These are phyloP conservation scores for Penicillium lagena DNA, from an alignment of 495 filamentous ascomycete species.

Conservation along the genomic window DNA sequence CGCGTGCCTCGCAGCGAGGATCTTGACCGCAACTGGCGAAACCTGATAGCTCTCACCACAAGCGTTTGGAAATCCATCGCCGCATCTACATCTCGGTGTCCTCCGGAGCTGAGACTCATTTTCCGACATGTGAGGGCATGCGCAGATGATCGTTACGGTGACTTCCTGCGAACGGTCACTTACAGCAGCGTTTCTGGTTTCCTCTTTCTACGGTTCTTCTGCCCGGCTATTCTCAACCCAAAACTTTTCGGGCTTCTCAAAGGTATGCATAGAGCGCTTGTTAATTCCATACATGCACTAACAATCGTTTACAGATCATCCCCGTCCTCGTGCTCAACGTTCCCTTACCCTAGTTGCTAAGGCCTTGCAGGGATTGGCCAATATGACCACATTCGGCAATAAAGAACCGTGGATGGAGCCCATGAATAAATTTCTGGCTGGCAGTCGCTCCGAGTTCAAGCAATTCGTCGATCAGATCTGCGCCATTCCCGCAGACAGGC, in stretches of 20 bases:
- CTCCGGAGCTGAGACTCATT: constrained; percentile 77
- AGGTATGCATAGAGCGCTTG: constrained; percentile 36
- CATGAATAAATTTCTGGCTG: constrained; percentile 68
- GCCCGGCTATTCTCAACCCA: constrained; percentile 90
- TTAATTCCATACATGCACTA: constrained; percentile 7
- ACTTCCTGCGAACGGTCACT: constrained; percentile 82
- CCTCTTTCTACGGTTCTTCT: constrained; percentile 92
- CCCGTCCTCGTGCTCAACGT: constrained; percentile 77
- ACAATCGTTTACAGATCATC: constrained; percentile 56
- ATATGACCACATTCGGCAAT: constrained; percentile 86
- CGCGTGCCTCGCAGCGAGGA: constrained; percentile 66
- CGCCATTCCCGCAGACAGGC: constrained; percentile 65
- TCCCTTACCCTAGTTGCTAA: constrained; percentile 93
- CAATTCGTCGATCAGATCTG: constrained; percentile 83
- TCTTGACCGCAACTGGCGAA: constrained; percentile 76
- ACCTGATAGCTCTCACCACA: constrained; percentile 68
- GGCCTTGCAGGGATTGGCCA: constrained; percentile 89
- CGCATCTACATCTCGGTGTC: constrained; percentile 64
- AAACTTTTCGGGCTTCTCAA: constrained; percentile 91
- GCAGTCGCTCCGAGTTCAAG: constrained; percentile 62
- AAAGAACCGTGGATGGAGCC: constrained; percentile 99
- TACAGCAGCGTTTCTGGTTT: constrained; percentile 98
- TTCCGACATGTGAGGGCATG: constrained; percentile 90
- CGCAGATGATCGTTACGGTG: constrained; percentile 95
- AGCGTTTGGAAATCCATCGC: constrained; percentile 81